Conservation (phyloP, 208 protist genomes). For the Trypanosoma melophagium region DNA sequence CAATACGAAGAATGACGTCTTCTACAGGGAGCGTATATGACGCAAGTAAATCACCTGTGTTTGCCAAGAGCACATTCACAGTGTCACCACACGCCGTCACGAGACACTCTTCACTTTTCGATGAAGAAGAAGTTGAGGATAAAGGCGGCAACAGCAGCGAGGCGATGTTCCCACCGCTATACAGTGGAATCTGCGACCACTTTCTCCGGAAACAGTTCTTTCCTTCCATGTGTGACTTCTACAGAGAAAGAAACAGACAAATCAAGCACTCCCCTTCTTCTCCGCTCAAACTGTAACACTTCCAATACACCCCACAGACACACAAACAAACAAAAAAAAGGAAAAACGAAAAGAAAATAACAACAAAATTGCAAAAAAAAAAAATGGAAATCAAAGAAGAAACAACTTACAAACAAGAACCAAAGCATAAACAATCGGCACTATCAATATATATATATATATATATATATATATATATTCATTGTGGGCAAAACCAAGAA, state of each 20-base stretch:
- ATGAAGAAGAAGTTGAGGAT: slow-evolving; percentile 1
- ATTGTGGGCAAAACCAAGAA: background rate
- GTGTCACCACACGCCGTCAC: slow-evolving; percentile 83
- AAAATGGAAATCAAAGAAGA: slow-evolving; percentile 9
- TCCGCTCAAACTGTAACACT: too few relatives aligned
- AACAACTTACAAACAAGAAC: slow-evolving; percentile 1
- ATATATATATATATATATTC: slow-evolving; percentile 2
- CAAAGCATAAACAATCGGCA: background rate
- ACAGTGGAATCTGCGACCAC: slow-evolving; percentile 84
- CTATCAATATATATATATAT: background rate
- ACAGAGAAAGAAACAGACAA: background rate
- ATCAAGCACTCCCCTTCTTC: background rate
- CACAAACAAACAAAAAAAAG: background rate
- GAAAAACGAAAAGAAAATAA: slow-evolving; percentile 1
- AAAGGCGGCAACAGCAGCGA: slow-evolving; percentile 46
- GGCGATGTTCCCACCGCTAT: slow-evolving; percentile 80
- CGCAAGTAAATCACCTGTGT: slow-evolving; percentile 58
- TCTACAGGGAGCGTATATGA: slow-evolving; percentile 77
- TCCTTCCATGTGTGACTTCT: slow-evolving; percentile 59
- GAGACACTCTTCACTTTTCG: slow-evolving; percentile 43
- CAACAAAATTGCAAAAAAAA: background rate
- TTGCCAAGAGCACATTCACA: slow-evolving; percentile 67
- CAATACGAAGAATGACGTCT: slow-evolving; percentile 82
- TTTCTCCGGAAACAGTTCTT: slow-evolving; percentile 86
- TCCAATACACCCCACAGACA: background rate